Evolutionary conservation across 2,329 filamentous ascomycete species (phyloP), one percentile per base, ranked within the genome.

Genomic region (Pleochaeta shiraiana): DNA sequence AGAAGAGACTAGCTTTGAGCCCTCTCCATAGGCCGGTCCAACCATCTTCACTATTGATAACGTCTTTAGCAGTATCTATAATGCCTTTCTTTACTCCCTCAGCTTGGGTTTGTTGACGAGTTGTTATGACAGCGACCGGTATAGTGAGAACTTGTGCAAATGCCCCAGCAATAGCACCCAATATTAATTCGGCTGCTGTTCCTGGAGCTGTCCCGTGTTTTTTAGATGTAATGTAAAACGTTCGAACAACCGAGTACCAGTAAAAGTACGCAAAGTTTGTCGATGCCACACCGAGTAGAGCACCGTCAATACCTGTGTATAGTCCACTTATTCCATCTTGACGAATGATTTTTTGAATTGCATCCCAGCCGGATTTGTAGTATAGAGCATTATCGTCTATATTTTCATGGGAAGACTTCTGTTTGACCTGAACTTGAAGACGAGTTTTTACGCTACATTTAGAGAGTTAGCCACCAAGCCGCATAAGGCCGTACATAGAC

Each of bases 181-280:
- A 79, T 1, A 84, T 81, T 65, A 98, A 79, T 75, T 98, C 93
- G 55, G 86, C 79, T 4, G 87, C 82, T 0, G 91, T 97, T 24
- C 88, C 85, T 1, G 90, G 89, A 30, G 85, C 73, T 69, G 81
- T 81, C 67, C 79, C 74, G 47, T 82, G 77, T 68, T 81, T 81
- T 69, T 76, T 77, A 28, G 79, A 79, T 37, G 79, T 79, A 68
- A 88, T 76, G 74, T 97, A 97, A 24, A 95, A 75, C 19, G 83
- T 83, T 67, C 93, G 84, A 34, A 96, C 89, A 31, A 93, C 77
- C 4, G 90, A 92, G 74, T 97, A 97, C 91, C 92, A 97, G 78
- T 98, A 98, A 74, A 98, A 98, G 77, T 98, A 98, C 71, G 93
- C 93, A 74, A 98, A 98, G 75, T 98, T 98, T 63, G 92, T 97